Evolutionary conservation across 1,284 basidiomycete species (phyloP).

Genomic region (Microbotryum scabiosae): DNA sequence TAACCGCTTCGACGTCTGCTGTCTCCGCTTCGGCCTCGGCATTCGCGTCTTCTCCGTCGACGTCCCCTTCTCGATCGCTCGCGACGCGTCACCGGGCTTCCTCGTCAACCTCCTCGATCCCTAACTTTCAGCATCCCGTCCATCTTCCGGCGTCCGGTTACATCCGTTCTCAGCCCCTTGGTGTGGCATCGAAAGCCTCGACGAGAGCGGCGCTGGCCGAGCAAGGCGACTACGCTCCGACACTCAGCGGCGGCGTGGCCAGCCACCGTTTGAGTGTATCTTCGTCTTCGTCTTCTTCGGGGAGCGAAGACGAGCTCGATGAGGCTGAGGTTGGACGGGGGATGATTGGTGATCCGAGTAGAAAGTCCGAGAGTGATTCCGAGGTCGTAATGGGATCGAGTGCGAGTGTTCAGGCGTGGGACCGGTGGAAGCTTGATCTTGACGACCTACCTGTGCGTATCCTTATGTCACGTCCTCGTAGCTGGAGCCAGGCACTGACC

Average conservation of each 20-base stretch:
- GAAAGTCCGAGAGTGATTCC: neutral
- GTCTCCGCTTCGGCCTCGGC: too few species aligned
- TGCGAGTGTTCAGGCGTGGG: neutral
- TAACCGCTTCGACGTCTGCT: too few species aligned
- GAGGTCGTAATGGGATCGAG: too few species aligned
- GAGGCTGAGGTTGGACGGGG: neutral
- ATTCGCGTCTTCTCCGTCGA: too few species aligned
- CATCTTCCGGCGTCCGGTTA: constrained; percentile 11
- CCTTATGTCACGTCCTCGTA: neutral
- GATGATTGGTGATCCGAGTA: neutral
- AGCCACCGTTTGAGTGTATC: neutral
- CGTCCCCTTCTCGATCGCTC: too few species aligned
- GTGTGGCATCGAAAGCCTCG: neutral
- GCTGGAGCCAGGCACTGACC: neutral
- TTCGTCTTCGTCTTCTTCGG: neutral
- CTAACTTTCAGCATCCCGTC: constrained; percentile 3
- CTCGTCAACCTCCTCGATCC: constrained; percentile 1
- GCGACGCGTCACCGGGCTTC: too few species aligned
- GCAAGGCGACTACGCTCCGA: constrained; percentile 4
- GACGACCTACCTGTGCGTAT: constrained; percentile 8
- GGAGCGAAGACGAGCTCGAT: constrained; percentile 2
- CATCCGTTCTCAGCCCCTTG: constrained; percentile 16
- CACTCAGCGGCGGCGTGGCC: constrained; percentile 15
- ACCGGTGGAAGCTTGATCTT: constrained; percentile 20
- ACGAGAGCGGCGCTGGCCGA: too few species aligned